These are phyloP conservation scores for Acanthamoeba culbertsoni DNA, from an alignment of 208 protist genomes.

Conservation along the genomic window DNA sequence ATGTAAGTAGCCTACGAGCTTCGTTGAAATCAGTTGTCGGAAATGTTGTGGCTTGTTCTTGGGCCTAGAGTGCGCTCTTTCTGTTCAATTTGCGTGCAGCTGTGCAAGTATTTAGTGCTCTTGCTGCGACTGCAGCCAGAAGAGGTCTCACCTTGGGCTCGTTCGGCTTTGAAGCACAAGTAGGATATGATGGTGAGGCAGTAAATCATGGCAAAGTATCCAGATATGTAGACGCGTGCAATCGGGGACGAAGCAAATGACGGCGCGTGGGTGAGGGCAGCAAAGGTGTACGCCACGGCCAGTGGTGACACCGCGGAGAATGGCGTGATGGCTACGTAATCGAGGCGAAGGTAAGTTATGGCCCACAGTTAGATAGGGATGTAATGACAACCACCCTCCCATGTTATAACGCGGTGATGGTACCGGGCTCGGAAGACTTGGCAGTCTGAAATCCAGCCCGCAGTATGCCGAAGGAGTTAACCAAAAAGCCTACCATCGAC, in stretches of 20 bases:
- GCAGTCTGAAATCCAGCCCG: conserved; percentile 13
- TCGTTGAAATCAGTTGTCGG: too few species aligned
- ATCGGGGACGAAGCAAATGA: neutral
- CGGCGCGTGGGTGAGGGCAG: neutral
- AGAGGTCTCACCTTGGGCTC: neutral
- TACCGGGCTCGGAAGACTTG: conserved; percentile 1
- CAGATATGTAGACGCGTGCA: neutral
- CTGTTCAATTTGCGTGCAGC: too few species aligned
- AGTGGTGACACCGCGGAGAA: neutral
- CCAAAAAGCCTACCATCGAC: neutral
- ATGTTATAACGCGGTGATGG: neutral
- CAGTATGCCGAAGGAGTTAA: conserved; percentile 40
- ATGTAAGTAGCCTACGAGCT: too few species aligned
- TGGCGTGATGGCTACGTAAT: conserved; percentile 17
- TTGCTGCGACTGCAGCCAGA: too few species aligned
- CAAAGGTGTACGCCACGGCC: conserved; percentile 14
- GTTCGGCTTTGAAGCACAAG: neutral
- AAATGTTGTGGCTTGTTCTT: too few species aligned
- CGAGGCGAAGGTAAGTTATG: too few species aligned
- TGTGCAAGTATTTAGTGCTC: too few species aligned
- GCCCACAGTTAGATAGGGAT: too few species aligned
- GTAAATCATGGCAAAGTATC: conserved; percentile 42
- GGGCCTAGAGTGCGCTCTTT: too few species aligned
- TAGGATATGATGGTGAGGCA: conserved; percentile 32
- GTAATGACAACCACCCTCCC: too few species aligned